These are phyloP conservation scores for Yarrowia sp. DNA, from an alignment of 805 yeast species.

Conservation along the genomic window DNA sequence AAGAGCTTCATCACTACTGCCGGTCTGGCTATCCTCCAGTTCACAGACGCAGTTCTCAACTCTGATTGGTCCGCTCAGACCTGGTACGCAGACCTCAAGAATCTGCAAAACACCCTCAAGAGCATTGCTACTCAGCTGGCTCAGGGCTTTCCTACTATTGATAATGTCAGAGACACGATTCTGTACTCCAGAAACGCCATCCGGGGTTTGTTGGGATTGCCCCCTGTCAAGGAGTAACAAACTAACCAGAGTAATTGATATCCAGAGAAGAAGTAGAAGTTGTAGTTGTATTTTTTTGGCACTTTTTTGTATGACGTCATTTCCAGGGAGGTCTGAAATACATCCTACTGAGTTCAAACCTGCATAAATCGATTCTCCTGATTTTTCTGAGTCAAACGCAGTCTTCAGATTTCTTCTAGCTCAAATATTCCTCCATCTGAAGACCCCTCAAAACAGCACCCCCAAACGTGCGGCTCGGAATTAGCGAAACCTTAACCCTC, in stretches of 20 bases:
- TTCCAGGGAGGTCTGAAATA: no score
- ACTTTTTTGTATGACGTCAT: no score
- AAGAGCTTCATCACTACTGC: background rate
- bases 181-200: slow-evolving; percentile 11
- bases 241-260: background rate
- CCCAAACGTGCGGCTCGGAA: no score
- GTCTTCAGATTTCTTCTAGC: no score
- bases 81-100: slow-evolving; percentile 2
- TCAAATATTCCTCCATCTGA: no score
- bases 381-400: no score
- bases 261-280: no score
- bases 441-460: no score
- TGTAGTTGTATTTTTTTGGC: no score
- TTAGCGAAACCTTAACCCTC: no score
- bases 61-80: slow-evolving; percentile 3
- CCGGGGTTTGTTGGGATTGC: background rate
- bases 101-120: slow-evolving; percentile 2
- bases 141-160: background rate
- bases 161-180: background rate
- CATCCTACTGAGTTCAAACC: no score
- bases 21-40: background rate
- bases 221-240: background rate
- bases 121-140: background rate
- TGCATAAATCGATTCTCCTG: no score
- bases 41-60: background rate